Evolutionary conservation across 345 rosid genomes (phyloP), one percentile per base, ranked within the genome.

Genomic region (Populus davidiana): DNA sequence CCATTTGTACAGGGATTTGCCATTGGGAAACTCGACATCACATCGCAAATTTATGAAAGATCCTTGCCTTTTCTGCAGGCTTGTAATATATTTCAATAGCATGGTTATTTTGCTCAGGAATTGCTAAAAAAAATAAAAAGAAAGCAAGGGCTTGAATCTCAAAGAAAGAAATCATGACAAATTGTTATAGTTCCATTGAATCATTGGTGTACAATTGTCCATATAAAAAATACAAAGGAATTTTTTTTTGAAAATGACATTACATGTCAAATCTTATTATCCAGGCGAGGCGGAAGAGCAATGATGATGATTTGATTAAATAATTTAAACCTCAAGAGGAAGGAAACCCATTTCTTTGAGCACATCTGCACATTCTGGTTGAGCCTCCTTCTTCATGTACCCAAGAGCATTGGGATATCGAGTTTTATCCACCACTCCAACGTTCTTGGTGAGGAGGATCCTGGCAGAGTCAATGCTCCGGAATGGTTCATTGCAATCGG

Each of bases 321-420:
- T 31, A 16, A n/a, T 14, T 5, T 71, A 11, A 8, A 23, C 52
- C 29, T 78, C 31, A 44, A 77, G 13, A 71, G 78, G 77, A 67
- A 69, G 56, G 73, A 79, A 79, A 9, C 83, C 83, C 70, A 80
- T 64, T 5, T 76, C 73, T 5, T 33, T 2, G 39, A 80, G 72
- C 52, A 76, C 36, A 16, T 71, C 8, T 2, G 14, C 73, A 65
- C 83, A 80, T 8, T 43, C 49, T 11, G 69, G 54, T 18, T 33
- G 12, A 44, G 79, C 79, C 18, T 17, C 49, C 21, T 54, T 27
- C 8, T 13, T 52, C 79, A 18, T 75, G 76, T 16, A 80, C 56
- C 83, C 83, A 38, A 80, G 39, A 62, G 76, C 44, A 67, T 76
- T 80, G 64, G 73, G 77, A 23, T 33, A 80, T 6, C 83, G 79